Evolutionary conservation across 495 filamentous ascomycete genomes (phyloP).

Genomic region (Clavariopsis aquatica): DNA sequence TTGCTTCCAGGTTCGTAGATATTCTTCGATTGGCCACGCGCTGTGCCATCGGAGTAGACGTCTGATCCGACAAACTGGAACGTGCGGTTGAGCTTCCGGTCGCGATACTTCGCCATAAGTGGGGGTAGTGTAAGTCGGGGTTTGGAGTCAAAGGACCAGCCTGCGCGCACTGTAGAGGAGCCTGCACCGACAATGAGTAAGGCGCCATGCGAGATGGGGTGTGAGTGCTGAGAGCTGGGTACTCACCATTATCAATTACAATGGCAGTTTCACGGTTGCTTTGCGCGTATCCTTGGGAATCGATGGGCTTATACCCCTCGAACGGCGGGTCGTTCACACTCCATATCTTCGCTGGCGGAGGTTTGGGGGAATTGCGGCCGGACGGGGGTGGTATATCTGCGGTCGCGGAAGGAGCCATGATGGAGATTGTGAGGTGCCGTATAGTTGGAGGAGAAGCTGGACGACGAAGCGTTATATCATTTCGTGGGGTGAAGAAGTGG

Average conservation of each 20-base stretch:
- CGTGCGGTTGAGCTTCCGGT: constrained; percentile 84
- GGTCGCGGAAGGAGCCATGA: constrained; percentile 35
- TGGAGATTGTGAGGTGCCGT: constrained; percentile 7
- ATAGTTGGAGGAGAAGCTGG: constrained; percentile 3
- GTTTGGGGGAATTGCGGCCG: constrained; percentile 50
- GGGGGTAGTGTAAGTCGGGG: constrained; percentile 81
- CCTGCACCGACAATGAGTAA: constrained; percentile 53
- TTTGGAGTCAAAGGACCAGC: constrained; percentile 84
- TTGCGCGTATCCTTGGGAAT: constrained; percentile 59
- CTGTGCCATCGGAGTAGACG: constrained; percentile 89
- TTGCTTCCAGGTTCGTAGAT: constrained; percentile 88
- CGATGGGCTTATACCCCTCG: constrained; percentile 67
- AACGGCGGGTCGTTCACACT: constrained; percentile 73
- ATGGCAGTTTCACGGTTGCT: constrained; percentile 67
- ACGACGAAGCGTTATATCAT: constrained; percentile 19
- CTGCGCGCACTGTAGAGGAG: constrained; percentile 83
- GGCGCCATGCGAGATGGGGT: not conserved
- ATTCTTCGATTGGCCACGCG: constrained; percentile 83
- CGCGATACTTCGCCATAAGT: constrained; percentile 88
- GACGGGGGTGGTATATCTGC: constrained; percentile 30
- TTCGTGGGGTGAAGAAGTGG: constrained; percentile 1
- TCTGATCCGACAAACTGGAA: constrained; percentile 90
- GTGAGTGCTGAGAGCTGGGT: not conserved
- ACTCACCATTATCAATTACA: constrained; percentile 94
- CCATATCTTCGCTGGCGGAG: constrained; percentile 53